Evolutionary conservation across 177 flowering plant genomes (phyloP).

Genomic region (Tripterygium wilfordii): DNA sequence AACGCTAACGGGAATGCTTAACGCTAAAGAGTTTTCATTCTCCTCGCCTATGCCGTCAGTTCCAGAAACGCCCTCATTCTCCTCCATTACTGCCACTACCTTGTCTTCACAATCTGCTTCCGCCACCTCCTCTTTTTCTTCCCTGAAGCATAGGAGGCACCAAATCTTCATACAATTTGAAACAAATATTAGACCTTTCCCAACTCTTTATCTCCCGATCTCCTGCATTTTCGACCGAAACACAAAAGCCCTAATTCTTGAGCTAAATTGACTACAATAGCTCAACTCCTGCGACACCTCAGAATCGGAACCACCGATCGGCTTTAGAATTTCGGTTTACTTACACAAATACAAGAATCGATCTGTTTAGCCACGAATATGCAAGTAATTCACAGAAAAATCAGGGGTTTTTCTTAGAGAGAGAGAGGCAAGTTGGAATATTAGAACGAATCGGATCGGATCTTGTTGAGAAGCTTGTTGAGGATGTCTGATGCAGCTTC

Average conservation of each 20-base stretch:
- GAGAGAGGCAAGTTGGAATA: not conserved
- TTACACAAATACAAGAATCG: not conserved
- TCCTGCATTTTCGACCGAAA: constrained; percentile 6
- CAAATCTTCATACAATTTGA: constrained; percentile 43
- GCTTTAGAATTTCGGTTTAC: too few species aligned
- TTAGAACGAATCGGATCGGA: constrained; percentile 24
- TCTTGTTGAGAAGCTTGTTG: constrained; percentile 17
- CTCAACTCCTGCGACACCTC: too few species aligned
- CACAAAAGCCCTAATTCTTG: constrained; percentile 7
- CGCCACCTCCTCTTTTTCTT: constrained; percentile 19
- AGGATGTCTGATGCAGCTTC: too few species aligned
- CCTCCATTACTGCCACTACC: not conserved
- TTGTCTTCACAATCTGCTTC: too few species aligned
- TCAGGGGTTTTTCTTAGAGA: too few species aligned
- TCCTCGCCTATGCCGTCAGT: constrained; percentile 14
- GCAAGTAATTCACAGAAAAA: too few species aligned
- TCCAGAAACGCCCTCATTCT: constrained; percentile 15
- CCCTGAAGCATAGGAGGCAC: constrained; percentile 34
- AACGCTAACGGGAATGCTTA: too few species aligned
- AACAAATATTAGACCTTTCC: constrained; percentile 2
- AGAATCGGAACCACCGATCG: too few species aligned
- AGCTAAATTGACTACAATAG: not conserved
- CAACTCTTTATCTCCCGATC: constrained; percentile 28
- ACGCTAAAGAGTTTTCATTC: too few species aligned
- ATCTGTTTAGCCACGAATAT: too few species aligned